phyloP scores from a whole-genome alignment of 2,329 filamentous ascomycete species.

The Colletotrichum somersetense region DNA sequence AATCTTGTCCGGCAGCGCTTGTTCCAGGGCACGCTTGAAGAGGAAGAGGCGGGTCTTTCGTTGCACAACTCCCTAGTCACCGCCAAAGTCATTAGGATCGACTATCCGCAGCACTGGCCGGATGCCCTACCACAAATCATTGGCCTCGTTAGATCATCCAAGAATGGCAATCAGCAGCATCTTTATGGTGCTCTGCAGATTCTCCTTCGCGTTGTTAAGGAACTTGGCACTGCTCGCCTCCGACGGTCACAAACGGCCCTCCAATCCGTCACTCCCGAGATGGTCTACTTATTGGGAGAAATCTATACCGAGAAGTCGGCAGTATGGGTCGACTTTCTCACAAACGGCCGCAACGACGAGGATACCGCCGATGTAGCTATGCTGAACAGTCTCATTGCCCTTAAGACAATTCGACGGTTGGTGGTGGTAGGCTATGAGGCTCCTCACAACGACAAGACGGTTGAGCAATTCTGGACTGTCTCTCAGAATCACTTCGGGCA shows the following conservation, averaged over 20 bases:
- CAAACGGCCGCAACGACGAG: constrained; percentile 68
- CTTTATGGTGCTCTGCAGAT: constrained; percentile 81
- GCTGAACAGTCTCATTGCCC: constrained; percentile 80
- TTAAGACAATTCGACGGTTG: constrained; percentile 85
- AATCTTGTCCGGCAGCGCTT: constrained; percentile 79
- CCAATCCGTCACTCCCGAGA: constrained; percentile 83
- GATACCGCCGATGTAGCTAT: constrained; percentile 72
- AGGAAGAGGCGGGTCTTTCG: constrained; percentile 80
- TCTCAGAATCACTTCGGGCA: constrained; percentile 83
- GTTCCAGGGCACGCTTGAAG: constrained; percentile 81
- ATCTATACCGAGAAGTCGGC: constrained; percentile 83
- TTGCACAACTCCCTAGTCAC: constrained; percentile 89
- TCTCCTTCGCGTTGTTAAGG: constrained; percentile 89
- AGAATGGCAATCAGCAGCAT: constrained; percentile 71
- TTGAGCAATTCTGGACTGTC: constrained; percentile 83
- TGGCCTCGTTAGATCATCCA: constrained; percentile 71
- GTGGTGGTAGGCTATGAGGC: constrained; percentile 85
- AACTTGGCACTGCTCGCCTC: constrained; percentile 84
- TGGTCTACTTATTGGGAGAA: constrained; percentile 82
- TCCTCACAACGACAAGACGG: constrained; percentile 82
- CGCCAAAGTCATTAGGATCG: constrained; percentile 89
- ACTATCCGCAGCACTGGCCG: constrained; percentile 90
- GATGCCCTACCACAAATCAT: constrained; percentile 72
- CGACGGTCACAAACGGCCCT: constrained; percentile 80
- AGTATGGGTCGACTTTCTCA: constrained; percentile 74